These are phyloP conservation scores for Verticillium dahliae DNA, from an alignment of 2,329 filamentous ascomycete genomes.

Conservation along the genomic window DNA sequence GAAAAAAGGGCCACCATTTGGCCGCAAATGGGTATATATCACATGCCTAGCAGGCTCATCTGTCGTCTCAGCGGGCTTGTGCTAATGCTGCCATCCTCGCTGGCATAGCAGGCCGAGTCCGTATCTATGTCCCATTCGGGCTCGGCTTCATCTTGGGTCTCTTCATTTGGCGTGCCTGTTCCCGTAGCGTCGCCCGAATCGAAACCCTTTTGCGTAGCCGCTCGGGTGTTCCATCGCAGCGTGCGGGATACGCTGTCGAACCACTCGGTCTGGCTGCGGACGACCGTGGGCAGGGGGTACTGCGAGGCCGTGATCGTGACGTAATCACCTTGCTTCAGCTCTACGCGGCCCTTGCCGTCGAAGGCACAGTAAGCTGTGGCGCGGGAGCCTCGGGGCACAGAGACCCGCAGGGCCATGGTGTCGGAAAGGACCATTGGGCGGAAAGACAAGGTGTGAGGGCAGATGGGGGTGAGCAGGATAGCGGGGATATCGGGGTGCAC, in stretches of 20 bases:
- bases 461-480: conserved; percentile 94
- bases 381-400: conserved; percentile 75
- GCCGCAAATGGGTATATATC: conserved; percentile 2
- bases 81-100: conserved; percentile 63
- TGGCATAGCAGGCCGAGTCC: conserved; percentile 65
- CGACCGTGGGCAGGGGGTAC: conserved; percentile 95
- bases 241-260: conserved; percentile 92
- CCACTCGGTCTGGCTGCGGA: conserved; percentile 86
- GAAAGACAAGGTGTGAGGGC: conserved; percentile 94
- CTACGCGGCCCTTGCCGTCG: conserved; percentile 91
- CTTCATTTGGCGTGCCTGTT: conserved; percentile 25
- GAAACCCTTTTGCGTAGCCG: conserved; percentile 88
- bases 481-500: conserved; percentile 96
- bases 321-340: conserved; percentile 87
- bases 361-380: conserved; percentile 96
- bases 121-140: conserved; percentile 93
- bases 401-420: conserved; percentile 84
- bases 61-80: conserved; percentile 65
- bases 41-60: conserved; percentile 67
- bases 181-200: conserved; percentile 36
- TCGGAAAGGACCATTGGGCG: conserved; percentile 96
- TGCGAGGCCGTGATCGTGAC: conserved; percentile 94
- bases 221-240: conserved; percentile 89
- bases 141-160: conserved; percentile 51
- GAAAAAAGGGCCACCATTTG: neutral